Base-by-base conservation (phyloP, 352 stramenopile genomes). In the Phytopythium ostracodes region DNA sequence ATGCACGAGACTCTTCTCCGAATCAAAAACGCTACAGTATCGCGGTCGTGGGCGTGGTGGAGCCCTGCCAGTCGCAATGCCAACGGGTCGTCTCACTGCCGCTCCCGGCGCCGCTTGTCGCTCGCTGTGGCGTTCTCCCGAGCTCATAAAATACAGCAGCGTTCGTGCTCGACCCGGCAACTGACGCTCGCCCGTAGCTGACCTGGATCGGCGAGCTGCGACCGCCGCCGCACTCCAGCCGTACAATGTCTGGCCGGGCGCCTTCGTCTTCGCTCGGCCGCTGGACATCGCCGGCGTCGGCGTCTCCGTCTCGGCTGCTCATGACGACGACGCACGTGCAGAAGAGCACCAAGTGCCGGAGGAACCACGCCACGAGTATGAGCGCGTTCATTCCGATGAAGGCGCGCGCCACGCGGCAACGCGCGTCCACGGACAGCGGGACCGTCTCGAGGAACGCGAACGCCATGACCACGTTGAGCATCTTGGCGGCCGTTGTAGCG, bases 261-360 rank as follows among this genome's bases (percentile, higher is more conserved):
- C 50, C 27, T 33, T 56, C 27, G 12, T 44, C 7, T 5, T 55
- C 29, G 20, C 25, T 46, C 18, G 15, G 25, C 5, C 44, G 40
- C 12, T 53, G n/a, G n/a, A n/a, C n/a, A n/a, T n/a, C n/a, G n/a
- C n/a, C 29, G 29, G 29, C 29, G 7, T 33, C 29, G 29, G 29
- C 18, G 10, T 70, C 59, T 18, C 51, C 38, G n/a, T 66, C 51
- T 1, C n/a, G 35, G 15, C n/a, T 31, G 17, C 35, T 60, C 35
- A 50, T 64, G 38, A 64, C 63, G 42, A 64, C 36, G 43, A 44
- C 59, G 24, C 68, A 61, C n/a, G 54, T 65, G 22, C 59, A 65
- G 42, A 87, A 87, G 20, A 87, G 66, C 5, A 81, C 55, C 18
- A 87, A 31, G n/a, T 79, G 75, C 51, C 77, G 73, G 11, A 81